A percentile compares a stretch with the other conserved stretches of the same genome.
phyloP scores from a whole-genome alignment of 2,329 filamentous ascomycete genomes.

The Leptodontidium sp. region DNA sequence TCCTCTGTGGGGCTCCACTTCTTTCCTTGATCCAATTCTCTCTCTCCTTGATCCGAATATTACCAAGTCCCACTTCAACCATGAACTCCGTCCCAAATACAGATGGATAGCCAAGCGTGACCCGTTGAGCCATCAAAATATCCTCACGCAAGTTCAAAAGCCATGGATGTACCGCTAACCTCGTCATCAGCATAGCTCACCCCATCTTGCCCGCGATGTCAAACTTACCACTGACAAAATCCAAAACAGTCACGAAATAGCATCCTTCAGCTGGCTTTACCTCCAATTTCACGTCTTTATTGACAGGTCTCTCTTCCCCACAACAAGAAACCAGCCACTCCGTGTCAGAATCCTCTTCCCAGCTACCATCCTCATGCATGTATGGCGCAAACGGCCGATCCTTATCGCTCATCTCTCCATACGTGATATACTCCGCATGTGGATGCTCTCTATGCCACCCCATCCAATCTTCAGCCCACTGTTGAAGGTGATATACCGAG shows the following conservation, averaged over 20 bases:
- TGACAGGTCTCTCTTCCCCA: conserved; percentile 39
- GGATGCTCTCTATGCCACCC: conserved; percentile 37
- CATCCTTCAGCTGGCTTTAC: conserved; percentile 39
- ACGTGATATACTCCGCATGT: conserved; percentile 18
- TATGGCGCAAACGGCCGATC: conserved; percentile 30
- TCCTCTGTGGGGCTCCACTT: background rate
- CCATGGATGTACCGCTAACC: conserved; percentile 43
- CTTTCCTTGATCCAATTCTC: conserved; percentile 16
- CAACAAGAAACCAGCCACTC: conserved; percentile 41
- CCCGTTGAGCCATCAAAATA: conserved; percentile 34
- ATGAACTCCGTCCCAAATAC: conserved; percentile 11
- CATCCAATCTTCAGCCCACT: conserved; percentile 42
- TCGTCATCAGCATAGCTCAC: conserved; percentile 16
- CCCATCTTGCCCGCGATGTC: conserved; percentile 1
- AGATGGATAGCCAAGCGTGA: conserved; percentile 19
- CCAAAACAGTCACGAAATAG: conserved; percentile 42
- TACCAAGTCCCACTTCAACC: conserved; percentile 7
- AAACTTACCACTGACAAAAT: conserved; percentile 36
- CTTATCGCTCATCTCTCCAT: conserved; percentile 25
- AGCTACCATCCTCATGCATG: conserved; percentile 38
- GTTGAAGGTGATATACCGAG: conserved; percentile 38
- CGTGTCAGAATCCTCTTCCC: conserved; percentile 41
- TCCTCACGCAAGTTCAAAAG: conserved; percentile 38
- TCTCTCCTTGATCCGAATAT: conserved; percentile 13
- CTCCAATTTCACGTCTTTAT: conserved; percentile 36